A percentile compares a stretch with the other conserved stretches of the same genome.
These are phyloP conservation scores for Rhodotorula sp. DNA, from an alignment of 1,284 basidiomycete species.

Conservation along the genomic window DNA sequence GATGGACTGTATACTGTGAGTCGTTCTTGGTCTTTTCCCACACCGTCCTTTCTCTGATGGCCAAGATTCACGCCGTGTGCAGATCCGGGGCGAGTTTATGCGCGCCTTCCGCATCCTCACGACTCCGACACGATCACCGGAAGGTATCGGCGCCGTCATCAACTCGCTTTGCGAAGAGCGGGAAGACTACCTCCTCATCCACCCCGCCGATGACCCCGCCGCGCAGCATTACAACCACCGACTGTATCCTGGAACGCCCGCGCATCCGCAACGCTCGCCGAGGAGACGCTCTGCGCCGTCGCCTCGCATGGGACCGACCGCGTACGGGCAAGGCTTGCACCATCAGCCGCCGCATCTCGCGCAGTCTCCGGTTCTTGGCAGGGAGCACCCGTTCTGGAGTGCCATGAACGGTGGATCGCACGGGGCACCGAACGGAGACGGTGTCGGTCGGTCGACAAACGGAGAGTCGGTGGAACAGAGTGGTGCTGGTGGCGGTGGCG, in stretches of 20 bases:
- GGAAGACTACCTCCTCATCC: constrained; percentile 46
- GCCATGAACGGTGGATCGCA: not conserved
- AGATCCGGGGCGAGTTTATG: constrained; percentile 99
- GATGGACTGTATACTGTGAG: constrained; percentile 90
- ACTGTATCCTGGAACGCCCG: constrained; percentile 1
- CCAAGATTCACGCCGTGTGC: constrained; percentile 3
- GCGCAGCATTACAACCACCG: constrained; percentile 6
- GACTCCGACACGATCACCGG: constrained; percentile 29
- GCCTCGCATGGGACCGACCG: constrained; percentile 25
- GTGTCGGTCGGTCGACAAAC: not conserved
- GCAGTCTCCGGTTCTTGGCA: not conserved
- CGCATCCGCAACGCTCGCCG: constrained; percentile 13
- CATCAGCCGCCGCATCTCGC: constrained; percentile 9
- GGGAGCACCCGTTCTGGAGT: constrained; percentile 17
- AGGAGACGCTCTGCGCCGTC: constrained; percentile 41
- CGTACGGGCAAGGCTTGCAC: not conserved
- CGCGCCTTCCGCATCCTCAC: constrained; percentile 69
- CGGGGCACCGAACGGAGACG: constrained; percentile 7
- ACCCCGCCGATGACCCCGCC: constrained; percentile 38
- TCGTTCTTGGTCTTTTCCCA: constrained; percentile 20
- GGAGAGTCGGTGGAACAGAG: not conserved
- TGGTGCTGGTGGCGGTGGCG: not conserved
- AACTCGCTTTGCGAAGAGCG: constrained; percentile 47
- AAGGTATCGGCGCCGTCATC: constrained; percentile 43
- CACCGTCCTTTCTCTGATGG: not conserved